Evolutionary conservation across 1,284 basidiomycete species (phyloP), one percentile per base, ranked within the genome.

Genomic region (Ustanciosporium gigantosporum): DNA sequence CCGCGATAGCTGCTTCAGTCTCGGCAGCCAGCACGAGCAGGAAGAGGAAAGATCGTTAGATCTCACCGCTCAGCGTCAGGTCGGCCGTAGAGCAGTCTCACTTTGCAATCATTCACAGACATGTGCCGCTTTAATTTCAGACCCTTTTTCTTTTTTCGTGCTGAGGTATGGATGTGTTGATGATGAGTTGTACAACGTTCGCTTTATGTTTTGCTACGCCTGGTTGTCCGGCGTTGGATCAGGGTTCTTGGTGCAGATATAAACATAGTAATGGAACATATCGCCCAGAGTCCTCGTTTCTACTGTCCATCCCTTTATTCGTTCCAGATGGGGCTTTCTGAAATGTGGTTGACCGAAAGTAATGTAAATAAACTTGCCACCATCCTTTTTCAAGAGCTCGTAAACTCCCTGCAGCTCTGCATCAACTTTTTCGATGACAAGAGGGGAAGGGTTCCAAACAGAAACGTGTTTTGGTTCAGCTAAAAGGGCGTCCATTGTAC

Each of bases 261-360:
- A 73, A 24, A 74, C 62, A 38, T 72, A 76, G 49, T 76, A 74
- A 31, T 73, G 73, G 44, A 67, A 73, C 61, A 60, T 61, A 11
- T 74, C 70, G 0, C 73, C 74, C 17, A 73, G 19, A 8, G 56
- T 64, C n/a, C 60, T 44, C 0, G 37, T 46, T 22, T 73, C 66
- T 3, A 76, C 52, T 1, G 36, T 29, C 74, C 74, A 76, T 2
- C 47, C 44, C 0, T 53, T 35, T 2, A 52, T 37, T 2, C 62
- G 45, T 29, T 69, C 48, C 19, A 77, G 38, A 41, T 69, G 53
- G 13, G 65, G 59, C 17, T 22, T 39, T 3, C 74, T 41, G 29
- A 77, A 76, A 41, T 76, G 74, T 0, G 68, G 68, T 35, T 76
- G 73, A 13, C 68, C 71, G 40, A 73, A 77, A 1, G 74, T 77